These are phyloP conservation scores for Dictyophora rubrovolvata DNA, from an alignment of 768 basidiomycete genomes.

Conservation along the genomic window DNA sequence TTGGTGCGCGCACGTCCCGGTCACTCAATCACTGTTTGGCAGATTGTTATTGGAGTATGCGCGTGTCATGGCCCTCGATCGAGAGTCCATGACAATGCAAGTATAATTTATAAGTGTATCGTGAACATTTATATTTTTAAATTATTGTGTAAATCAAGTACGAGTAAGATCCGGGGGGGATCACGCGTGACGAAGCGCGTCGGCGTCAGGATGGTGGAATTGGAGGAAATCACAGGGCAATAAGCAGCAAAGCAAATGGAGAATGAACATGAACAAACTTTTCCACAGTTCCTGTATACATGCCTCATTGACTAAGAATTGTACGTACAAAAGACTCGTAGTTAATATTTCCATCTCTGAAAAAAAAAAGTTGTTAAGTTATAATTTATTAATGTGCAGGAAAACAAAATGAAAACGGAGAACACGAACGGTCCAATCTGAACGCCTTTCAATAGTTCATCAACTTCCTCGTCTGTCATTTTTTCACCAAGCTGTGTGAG, in stretches of 20 bases:
- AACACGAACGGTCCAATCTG: slow-evolving; percentile 73
- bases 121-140: too few species aligned
- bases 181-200: too few species aligned
- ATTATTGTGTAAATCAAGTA: too few species aligned
- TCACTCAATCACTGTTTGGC: neutral
- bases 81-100: slow-evolving; percentile 28
- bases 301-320: slow-evolving; percentile 68
- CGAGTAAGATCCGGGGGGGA: too few species aligned
- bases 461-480: slow-evolving; percentile 96
- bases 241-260: too few species aligned
- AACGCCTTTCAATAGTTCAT: slow-evolving; percentile 93
- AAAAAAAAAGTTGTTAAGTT: neutral
- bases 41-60: slow-evolving; percentile 48
- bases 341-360: slow-evolving; percentile 92
- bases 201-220: too few species aligned
- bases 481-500: slow-evolving; percentile 97
- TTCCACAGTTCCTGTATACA: neutral
- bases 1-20: neutral
- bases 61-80: slow-evolving; percentile 37
- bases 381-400: slow-evolving; percentile 7
- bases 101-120: neutral
- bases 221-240: too few species aligned
- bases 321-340: slow-evolving; percentile 96
- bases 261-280: neutral
- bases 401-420: slow-evolving; percentile 6